Conservation (phyloP, 441 rosid species). For the Mallotus japonicus region DNA sequence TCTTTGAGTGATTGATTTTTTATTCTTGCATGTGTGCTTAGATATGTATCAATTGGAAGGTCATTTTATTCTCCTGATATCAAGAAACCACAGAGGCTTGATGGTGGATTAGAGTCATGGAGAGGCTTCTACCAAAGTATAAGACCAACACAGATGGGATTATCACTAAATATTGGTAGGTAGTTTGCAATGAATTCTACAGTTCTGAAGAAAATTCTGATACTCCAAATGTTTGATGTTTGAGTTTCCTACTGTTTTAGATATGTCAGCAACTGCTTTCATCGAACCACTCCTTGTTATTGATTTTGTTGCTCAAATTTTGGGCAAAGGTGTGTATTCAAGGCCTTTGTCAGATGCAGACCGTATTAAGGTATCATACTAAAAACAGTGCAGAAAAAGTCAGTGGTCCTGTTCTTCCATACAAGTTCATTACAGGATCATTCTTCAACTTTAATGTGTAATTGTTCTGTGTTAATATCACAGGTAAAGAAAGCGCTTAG, state of each 20-base stretch:
- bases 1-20: neutral
- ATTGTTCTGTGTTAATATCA: constrained; percentile 2
- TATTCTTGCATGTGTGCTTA: constrained; percentile 9
- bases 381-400: neutral
- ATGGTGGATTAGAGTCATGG: constrained; percentile 50
- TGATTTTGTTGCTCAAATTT: constrained; percentile 78
- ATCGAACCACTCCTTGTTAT: constrained; percentile 85
- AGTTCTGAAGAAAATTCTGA: neutral
- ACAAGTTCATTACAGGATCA: neutral
- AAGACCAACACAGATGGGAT: constrained; percentile 55
- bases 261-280: constrained; percentile 89
- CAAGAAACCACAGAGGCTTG: constrained; percentile 34
- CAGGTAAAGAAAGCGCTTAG: constrained; percentile 54
- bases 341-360: constrained; percentile 81
- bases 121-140: constrained; percentile 58
- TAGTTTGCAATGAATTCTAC: neutral
- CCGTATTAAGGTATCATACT: constrained; percentile 59
- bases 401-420: neutral
- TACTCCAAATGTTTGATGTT: neutral
- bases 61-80: constrained; percentile 41
- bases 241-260: constrained; percentile 25
- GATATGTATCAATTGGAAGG: constrained; percentile 44
- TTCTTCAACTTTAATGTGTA: too few species aligned
- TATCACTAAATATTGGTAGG: constrained; percentile 50
- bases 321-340: constrained; percentile 59